Evolutionary conservation across 306 rosid species (phyloP).

Genomic region (Aeschynomene evenia): DNA sequence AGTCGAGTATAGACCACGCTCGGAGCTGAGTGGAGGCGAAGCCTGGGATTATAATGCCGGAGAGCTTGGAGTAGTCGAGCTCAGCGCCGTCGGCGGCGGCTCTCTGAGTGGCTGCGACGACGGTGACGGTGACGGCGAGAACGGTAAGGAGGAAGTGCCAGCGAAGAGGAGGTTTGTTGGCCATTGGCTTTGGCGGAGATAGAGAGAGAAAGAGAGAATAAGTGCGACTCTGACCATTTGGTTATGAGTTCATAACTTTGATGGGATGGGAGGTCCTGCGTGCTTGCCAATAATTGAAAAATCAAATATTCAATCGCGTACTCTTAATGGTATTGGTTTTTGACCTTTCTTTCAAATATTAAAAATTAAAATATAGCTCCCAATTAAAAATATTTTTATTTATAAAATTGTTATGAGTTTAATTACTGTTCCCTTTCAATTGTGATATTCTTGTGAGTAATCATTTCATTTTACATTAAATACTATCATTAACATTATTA

Average conservation of each 20-base stretch:
- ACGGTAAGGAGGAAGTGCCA: constrained; percentile 27
- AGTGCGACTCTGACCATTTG: constrained; percentile 3
- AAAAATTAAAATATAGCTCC: no score
- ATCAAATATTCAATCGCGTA: background rate
- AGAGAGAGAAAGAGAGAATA: background rate
- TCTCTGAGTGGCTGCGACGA: constrained; percentile 10
- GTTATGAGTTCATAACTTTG: constrained; percentile 5
- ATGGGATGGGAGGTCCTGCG: no score
- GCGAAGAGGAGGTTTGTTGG: constrained; percentile 28
- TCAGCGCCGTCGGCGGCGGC: constrained; percentile 27
- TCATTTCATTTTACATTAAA: no score
- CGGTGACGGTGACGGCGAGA: background rate
- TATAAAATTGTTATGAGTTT: no score
- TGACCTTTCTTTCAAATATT: no score
- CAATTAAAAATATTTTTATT: no score
- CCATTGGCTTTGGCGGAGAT: background rate
- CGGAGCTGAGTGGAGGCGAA: constrained; percentile 98
- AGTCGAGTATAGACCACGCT: constrained; percentile 97
- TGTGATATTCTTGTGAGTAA: no score
- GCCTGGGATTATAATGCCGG: constrained; percentile 95
- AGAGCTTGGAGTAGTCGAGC: constrained; percentile 81
- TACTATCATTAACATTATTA: no score
- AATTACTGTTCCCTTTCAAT: no score
- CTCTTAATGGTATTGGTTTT: background rate
- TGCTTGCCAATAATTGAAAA: background rate